Evolutionary conservation across 352 stramenopile species (phyloP).

Genomic region (Phytopythium oedochilum): DNA sequence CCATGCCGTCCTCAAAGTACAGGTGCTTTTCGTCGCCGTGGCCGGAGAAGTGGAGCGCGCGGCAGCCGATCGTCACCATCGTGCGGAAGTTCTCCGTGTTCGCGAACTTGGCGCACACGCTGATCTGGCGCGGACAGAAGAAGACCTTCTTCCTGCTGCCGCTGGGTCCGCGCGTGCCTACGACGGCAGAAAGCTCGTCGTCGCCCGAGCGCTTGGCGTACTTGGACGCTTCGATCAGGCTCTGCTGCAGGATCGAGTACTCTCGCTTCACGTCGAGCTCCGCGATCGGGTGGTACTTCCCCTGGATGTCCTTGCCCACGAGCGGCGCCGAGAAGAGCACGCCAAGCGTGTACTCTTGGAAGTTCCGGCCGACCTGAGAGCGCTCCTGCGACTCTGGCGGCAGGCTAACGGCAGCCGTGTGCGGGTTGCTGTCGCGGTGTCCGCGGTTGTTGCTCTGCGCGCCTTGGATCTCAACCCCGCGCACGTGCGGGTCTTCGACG

Average conservation of each 20-base stretch:
- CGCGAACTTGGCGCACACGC: conserved; percentile 92
- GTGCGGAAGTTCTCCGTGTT: conserved; percentile 92
- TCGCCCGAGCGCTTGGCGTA: conserved; percentile 38
- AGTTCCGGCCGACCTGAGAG: conserved; percentile 47
- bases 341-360: conserved; percentile 82
- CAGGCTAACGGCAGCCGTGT: conserved; percentile 5
- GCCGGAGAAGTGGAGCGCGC: conserved; percentile 93
- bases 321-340: conserved; percentile 94
- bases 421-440: conserved; percentile 1
- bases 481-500: conserved; percentile 69
- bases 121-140: conserved; percentile 78
- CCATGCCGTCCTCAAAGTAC: conserved; percentile 94
- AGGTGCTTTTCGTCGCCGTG: conserved; percentile 91
- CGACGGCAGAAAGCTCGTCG: background rate
- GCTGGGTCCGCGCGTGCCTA: conserved; percentile 6
- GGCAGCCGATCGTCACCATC: conserved; percentile 88
- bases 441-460: background rate
- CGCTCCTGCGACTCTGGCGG: conserved; percentile 37
- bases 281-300: conserved; percentile 89
- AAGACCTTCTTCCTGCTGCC: conserved; percentile 31
- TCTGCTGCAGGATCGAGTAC: conserved; percentile 78
- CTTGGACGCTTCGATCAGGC: conserved; percentile 65
- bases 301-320: conserved; percentile 87
- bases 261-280: conserved; percentile 78
- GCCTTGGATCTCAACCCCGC: conserved; percentile 23